Evolutionary conservation across 129 eudicot genomes (phyloP).

Genomic region (Erigeron canadensis): DNA sequence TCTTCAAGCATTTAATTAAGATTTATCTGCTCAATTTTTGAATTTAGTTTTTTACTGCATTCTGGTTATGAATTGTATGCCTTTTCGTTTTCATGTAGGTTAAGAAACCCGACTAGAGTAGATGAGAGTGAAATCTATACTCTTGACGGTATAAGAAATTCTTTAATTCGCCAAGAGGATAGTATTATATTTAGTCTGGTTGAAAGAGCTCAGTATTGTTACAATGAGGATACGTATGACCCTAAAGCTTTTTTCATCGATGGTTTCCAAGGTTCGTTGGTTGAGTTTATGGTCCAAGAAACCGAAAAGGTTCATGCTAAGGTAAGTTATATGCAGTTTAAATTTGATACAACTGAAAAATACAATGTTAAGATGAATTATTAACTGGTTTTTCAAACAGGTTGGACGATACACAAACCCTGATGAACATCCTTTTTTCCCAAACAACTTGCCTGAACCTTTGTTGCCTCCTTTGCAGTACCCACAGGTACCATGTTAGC

Average conservation of each 20-base stretch:
- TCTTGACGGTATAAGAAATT: slow-evolving; percentile 71
- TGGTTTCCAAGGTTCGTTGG: slow-evolving; percentile 78
- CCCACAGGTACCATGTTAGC: slow-evolving; percentile 59
- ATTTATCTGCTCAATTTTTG: not conserved
- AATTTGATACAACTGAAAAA: slow-evolving; percentile 7
- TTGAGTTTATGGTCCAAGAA: slow-evolving; percentile 84
- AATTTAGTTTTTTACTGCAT: not conserved
- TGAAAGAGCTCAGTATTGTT: slow-evolving; percentile 91
- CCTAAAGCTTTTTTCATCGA: slow-evolving; percentile 68
- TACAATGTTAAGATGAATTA: slow-evolving; percentile 2
- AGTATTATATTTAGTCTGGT: slow-evolving; percentile 66
- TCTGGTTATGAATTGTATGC: not conserved
- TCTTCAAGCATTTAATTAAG: slow-evolving; percentile 4
- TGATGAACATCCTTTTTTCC: slow-evolving; percentile 96
- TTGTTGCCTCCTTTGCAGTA: slow-evolving; percentile 86
- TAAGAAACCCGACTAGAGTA: slow-evolving; percentile 47
- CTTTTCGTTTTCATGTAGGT: slow-evolving; percentile 34
- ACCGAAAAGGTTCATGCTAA: slow-evolving; percentile 92
- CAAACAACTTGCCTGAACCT: slow-evolving; percentile 69
- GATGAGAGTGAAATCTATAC: slow-evolving; percentile 77
- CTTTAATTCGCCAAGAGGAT: slow-evolving; percentile 84
- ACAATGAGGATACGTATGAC: slow-evolving; percentile 76
- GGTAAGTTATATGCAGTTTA: slow-evolving; percentile 38
- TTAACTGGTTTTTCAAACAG: slow-evolving; percentile 39
- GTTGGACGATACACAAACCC: slow-evolving; percentile 90